phyloP scores from a whole-genome alignment of 495 filamentous ascomycete species.

The Geopyxis carbonaria region DNA sequence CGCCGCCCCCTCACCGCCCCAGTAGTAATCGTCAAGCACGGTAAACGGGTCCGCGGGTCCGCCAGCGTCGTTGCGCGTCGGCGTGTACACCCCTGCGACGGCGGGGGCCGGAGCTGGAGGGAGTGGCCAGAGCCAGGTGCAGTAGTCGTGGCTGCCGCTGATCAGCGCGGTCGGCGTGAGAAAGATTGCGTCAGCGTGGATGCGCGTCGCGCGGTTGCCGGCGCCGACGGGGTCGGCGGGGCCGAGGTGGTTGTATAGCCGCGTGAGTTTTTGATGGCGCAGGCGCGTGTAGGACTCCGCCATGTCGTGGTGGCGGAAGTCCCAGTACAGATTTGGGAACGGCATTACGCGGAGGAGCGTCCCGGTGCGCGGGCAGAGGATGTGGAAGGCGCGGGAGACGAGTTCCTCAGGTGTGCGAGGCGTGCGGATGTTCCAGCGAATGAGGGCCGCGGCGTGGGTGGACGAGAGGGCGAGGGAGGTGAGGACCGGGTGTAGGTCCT shows the following conservation, averaged over 20 bases:
- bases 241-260: slow-evolving; percentile 18
- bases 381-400: slow-evolving; percentile 22
- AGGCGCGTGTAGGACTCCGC: slow-evolving; percentile 15
- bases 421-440: slow-evolving; percentile 22
- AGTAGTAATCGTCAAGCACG: slow-evolving; percentile 24
- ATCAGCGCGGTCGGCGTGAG: slow-evolving; percentile 14
- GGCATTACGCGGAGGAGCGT: slow-evolving; percentile 10
- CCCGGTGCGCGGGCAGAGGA: slow-evolving; percentile 18
- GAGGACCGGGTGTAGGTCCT: slow-evolving; percentile 18
- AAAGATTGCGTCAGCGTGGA: slow-evolving; percentile 17
- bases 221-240: slow-evolving; percentile 13
- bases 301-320: slow-evolving; percentile 25
- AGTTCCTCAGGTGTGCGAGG: slow-evolving; percentile 14
- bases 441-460: slow-evolving; percentile 12
- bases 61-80: slow-evolving; percentile 17
- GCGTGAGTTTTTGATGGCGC: slow-evolving; percentile 17
- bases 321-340: slow-evolving; percentile 25
- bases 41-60: slow-evolving; percentile 13
- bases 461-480: slow-evolving; percentile 19
- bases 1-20: slow-evolving; percentile 1
- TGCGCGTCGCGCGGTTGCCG: slow-evolving; percentile 20
- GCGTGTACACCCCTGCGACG: slow-evolving; percentile 7
- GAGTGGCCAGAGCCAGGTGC: slow-evolving; percentile 24
- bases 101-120: background rate
- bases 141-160: slow-evolving; percentile 22